These are phyloP conservation scores for Kokia cookei DNA, from an alignment of 441 rosid species.

Conservation along the genomic window DNA sequence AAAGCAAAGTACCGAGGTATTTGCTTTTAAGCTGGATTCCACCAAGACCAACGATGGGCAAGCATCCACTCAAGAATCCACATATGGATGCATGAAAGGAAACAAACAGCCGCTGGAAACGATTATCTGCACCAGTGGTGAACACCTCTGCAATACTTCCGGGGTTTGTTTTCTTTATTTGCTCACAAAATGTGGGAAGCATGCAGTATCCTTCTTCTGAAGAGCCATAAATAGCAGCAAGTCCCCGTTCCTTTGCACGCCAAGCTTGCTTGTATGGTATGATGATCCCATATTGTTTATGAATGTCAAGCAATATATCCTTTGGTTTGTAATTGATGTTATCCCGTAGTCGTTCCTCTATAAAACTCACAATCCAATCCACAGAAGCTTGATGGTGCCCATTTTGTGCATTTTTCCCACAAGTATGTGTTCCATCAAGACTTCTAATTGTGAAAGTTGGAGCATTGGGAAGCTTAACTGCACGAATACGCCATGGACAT, in stretches of 20 bases:
- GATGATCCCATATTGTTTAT: conserved; percentile 41
- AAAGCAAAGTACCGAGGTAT: conserved; percentile 54
- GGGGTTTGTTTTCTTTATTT: conserved; percentile 43
- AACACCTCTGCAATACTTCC: conserved; percentile 46
- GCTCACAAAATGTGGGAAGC: conserved; percentile 46
- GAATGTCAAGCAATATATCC: conserved; percentile 51
- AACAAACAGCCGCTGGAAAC: conserved; percentile 45
- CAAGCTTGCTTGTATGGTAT: conserved; percentile 65
- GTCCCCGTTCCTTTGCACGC: conserved; percentile 64
- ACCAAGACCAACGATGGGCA: conserved; percentile 48
- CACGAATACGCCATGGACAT: conserved; percentile 57
- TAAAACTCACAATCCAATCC: conserved; percentile 58
- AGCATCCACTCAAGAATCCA: conserved; percentile 55
- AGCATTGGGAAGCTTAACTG: conserved; percentile 44
- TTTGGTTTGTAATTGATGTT: conserved; percentile 54
- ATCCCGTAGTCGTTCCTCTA: conserved; percentile 41
- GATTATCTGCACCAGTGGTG: conserved; percentile 39
- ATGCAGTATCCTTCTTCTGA: conserved; percentile 57
- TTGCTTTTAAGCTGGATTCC: conserved; percentile 46
- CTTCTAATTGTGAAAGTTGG: conserved; percentile 49
- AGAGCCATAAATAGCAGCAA: conserved; percentile 57
- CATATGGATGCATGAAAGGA: conserved; percentile 37
- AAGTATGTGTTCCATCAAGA: conserved; percentile 48
- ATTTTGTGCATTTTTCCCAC: conserved; percentile 47
- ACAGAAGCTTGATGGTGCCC: conserved; percentile 70